phyloP scores from a whole-genome alignment of 352 stramenopile genomes.

The Pythium guiyangense region DNA sequence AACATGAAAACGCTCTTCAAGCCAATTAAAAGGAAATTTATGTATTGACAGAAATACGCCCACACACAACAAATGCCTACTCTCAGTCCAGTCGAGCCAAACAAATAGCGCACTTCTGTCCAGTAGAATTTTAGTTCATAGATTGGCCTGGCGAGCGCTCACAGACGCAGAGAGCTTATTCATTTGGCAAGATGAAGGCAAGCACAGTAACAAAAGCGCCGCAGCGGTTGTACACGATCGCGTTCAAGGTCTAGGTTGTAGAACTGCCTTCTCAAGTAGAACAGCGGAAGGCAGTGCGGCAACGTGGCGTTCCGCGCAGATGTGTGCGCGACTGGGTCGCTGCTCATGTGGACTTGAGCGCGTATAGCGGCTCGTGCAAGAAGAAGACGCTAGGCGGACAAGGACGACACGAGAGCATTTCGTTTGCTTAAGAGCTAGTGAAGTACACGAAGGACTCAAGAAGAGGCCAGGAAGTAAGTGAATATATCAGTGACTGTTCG shows the following conservation, averaged over 20 bases:
- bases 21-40: too few species aligned
- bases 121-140: neutral
- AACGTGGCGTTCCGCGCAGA: neutral
- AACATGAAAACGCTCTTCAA: too few species aligned
- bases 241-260: neutral
- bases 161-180: neutral
- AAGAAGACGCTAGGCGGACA: neutral
- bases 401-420: neutral
- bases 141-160: neutral
- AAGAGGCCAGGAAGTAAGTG: neutral
- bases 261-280: neutral
- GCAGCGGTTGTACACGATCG: neutral
- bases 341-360: neutral
- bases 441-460: neutral
- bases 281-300: neutral
- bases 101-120: neutral
- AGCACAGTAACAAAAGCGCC: neutral
- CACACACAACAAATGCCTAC: neutral
- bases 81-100: neutral
- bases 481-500: neutral
- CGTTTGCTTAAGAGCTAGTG: neutral
- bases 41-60: neutral
- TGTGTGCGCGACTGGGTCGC: neutral
- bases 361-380: neutral
- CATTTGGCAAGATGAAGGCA: too few species aligned